Evolutionary conservation across 768 basidiomycete species (phyloP), one percentile per base, ranked within the genome.

Genomic region (Naematelia aurantialba): DNA sequence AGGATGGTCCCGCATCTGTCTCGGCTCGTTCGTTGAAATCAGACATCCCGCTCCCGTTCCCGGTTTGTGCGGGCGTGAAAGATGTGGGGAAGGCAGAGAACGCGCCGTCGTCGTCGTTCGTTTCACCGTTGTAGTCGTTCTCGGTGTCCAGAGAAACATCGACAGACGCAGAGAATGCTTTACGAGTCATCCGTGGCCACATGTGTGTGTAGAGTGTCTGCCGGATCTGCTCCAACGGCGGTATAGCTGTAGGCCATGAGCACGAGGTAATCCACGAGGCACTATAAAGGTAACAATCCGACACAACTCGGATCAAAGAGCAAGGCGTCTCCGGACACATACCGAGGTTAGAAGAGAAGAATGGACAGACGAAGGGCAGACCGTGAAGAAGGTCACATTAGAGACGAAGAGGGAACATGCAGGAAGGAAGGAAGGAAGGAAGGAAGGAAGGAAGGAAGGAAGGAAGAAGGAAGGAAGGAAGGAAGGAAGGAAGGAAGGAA

Each of bases 191-290:
- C 4, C 54, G 52, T 1, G 73, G 70, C 73, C 73, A 75, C 39
- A 72, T 55, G 52, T 72, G 69, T 25, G 73, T 72, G 54, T 64
- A 61, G 2, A 75, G 53, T n/a, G 73, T 72, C 45, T 72, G 66
- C 14, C 69, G 54, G 5, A 72, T 55, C 11, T 30, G 48, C 24
- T 73, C 71, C 13, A 67, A 52, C 2, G 62, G 61, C 3, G 61
- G 30, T 17, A 68, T 55, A n/a, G 62, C 67, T 70, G 48, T 4
- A 27, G n/a, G n/a, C n/a, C n/a, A n/a, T n/a, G n/a, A n/a, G n/a
- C n/a, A n/a, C n/a, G n/a, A n/a, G n/a, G n/a, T n/a, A n/a, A n/a
- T n/a, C n/a, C n/a, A n/a, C n/a, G n/a, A n/a, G n/a, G n/a, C n/a
- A n/a, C n/a, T n/a, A n/a, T n/a, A n/a, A n/a, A n/a, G n/a, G n/a